Evolutionary conservation across 495 filamentous ascomycete genomes (phyloP), one percentile per base, ranked within the genome.

Genomic region (Pseudevernia furfuracea): DNA sequence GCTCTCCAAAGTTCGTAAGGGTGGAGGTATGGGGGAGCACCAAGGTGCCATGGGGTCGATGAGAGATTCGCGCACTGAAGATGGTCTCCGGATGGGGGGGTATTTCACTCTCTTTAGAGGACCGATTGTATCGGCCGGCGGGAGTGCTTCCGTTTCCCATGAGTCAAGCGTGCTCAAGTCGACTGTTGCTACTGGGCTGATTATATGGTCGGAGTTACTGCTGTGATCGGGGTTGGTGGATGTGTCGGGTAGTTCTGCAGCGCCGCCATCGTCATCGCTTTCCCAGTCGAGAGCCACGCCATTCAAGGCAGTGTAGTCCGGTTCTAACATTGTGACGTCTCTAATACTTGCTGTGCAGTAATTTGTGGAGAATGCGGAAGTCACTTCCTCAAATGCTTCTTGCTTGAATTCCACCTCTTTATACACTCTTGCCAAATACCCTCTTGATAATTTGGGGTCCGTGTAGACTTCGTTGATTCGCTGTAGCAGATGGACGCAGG

Each of bases 401-500:
- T 61, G 38, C 34, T 59, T 34, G 15, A 68, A 61, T 19, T 66
- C 60, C 14, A 62, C 56, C 12, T 66, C 67, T n/a, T 61, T 65
- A 59, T 71, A 68, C 7, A 66, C 69, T 14, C 69, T 48, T 58
- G 37, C 52, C 12, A 71, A 36, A 36, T 71, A 71, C 11, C 58
- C 60, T 64, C 46, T 56, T 19, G 67, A 68, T n/a, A 66, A 48
- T 58, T 60, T 66, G 11, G 58, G 60, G 28, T 64, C 63, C 28
- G 52, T 64, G 66, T 71, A 67, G 36, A 68, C 66, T 25, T 58
- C 44, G 52, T 71, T 83, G 34, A 87, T 79, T 34, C 84, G 82
- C 39, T 85, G 82, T 10, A 91, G 78, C 62, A 89, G 77, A 19
- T 79, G 76, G 9, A 79, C 76, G 58, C 77, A 79, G 25, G 84